Evolutionary conservation across 805 yeast species (phyloP).

Genomic region (Groenewaldozyma tartarivorans): DNA sequence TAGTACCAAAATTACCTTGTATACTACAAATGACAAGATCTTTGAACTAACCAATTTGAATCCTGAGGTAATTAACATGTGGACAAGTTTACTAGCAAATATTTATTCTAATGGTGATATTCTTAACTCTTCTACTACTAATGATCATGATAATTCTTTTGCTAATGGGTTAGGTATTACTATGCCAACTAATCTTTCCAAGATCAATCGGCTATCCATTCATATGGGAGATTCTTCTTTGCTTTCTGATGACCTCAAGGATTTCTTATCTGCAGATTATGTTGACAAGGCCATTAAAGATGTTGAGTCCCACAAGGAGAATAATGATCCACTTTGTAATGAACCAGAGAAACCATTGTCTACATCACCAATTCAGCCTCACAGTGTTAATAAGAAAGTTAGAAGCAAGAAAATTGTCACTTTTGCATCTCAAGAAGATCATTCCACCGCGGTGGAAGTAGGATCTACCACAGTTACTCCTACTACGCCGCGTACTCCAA

Average conservation of each 20-base stretch:
- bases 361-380: slow-evolving; percentile 6
- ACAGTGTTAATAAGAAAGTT: not conserved
- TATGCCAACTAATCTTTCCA: not conserved
- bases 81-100: no score
- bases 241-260: slow-evolving; percentile 11
- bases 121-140: no score
- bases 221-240: slow-evolving; percentile 7
- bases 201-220: slow-evolving; percentile 3
- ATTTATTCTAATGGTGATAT: no score
- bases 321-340: not conserved
- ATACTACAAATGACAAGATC: no score
- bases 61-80: no score
- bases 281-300: not conserved
- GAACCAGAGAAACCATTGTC: not conserved
- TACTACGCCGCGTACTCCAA: no score
- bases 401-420: no score
- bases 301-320: not conserved
- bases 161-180: slow-evolving; percentile 1
- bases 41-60: no score
- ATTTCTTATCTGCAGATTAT: slow-evolving; percentile 4
- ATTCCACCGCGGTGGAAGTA: no score
- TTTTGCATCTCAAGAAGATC: no score
- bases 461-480: no score
- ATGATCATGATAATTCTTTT: no score
- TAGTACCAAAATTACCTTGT: not conserved